Base-by-base conservation (phyloP, 129 eudicot genomes). In the Kitagawia praeruptora region DNA sequence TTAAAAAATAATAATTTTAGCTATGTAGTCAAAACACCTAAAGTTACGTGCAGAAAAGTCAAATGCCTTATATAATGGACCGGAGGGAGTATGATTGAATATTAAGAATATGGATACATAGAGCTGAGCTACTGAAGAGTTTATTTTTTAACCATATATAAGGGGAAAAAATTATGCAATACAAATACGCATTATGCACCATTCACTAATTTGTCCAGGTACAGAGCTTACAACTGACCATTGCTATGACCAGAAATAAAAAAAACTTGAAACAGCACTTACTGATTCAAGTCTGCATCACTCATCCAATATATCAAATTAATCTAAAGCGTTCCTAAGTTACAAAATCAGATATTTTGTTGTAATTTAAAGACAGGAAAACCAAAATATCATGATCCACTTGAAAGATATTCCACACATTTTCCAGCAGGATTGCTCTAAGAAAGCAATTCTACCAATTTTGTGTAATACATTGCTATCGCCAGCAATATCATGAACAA, bases 401-500 rank as follows among this genome's bases (percentile, higher is more conserved):
- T 4, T 28, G 41, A 10, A 14, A 67, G 23, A 67, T 67, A 67
- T 11, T 34, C 42, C 42, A 12, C 73, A 75, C 31, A 23, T 75
- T 75, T 25, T 40, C 8, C 0, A 67, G 40, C 41, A 67, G 13
- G 77, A 27, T 61, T 34, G 38, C 34, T 47, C 42, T 14, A 46
- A 15, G 41, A n/a, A 75, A 46, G n/a, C 51, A 77, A 37, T 77
- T 37, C 49, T 69, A 7, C 54, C 18, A 45, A 81, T 88, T 84
- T 80, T 49, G 84, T 14, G 58, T 84, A 88, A 72, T 90, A 91
- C 61, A 85, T 18, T 70, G 87, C 88, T 44, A 87, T 75, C 38
- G 86, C 91, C 38, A 92, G 84, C 69, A 92, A 81, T 25, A 88
- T 44, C 70, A 92, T 64, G 19, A 92, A 69, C 42, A 90, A 67